Conservation (phyloP, 306 rosid genomes). For the Ceratonia siliqua region DNA sequence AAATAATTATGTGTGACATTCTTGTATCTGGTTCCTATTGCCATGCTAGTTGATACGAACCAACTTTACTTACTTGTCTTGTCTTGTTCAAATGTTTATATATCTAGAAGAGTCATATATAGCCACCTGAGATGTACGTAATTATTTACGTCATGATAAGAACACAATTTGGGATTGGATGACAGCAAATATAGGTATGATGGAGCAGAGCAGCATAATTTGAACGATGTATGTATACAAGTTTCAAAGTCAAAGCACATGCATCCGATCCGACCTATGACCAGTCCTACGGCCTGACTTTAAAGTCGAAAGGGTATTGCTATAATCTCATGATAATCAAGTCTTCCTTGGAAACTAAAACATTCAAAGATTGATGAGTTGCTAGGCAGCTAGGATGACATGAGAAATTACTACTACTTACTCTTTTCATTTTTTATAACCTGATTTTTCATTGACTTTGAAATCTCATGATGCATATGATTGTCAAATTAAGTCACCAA, state of each 20-base stretch:
- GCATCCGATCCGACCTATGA: no score
- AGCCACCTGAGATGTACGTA: neutral
- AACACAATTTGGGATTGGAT: neutral
- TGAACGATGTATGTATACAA: neutral
- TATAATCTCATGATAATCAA: no score
- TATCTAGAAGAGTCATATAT: neutral
- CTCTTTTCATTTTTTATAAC: neutral
- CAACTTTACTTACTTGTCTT: no score
- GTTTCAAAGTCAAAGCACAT: neutral
- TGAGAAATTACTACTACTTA: neutral
- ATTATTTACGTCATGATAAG: neutral
- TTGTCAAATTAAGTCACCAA: no score
- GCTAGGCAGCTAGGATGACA: neutral
- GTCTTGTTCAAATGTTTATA: no score
- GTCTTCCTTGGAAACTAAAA: neutral
- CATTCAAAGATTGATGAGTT: neutral
- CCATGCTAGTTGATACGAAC: no score
- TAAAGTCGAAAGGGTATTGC: no score
- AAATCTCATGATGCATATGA: neutral
- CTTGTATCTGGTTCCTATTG: neutral
- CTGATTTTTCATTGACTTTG: neutral
- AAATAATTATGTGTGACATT: neutral
- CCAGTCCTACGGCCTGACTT: no score
- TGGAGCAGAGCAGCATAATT: neutral
- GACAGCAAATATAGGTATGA: neutral